Base-by-base conservation (phyloP, 768 basidiomycete genomes). In the Pulveroboletus frians region DNA sequence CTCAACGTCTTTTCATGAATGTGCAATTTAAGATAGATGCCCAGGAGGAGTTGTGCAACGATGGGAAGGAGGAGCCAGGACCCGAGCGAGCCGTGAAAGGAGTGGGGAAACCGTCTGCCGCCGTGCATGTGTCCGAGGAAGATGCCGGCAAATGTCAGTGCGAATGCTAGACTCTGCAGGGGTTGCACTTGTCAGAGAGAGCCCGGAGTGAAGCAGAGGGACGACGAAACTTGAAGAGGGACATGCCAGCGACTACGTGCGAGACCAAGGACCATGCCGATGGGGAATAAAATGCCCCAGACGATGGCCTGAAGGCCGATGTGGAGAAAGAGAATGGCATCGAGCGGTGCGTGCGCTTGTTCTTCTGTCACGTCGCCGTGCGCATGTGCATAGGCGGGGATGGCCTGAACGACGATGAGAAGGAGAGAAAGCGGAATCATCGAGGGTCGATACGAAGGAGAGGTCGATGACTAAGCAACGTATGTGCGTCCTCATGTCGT, bases 21-120 rank as follows among this genome's bases (percentile, higher is more conserved):
- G 65, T 96, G 94, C 7, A 94, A 71, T 69, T 95, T 96, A 57
- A 97, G 83, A 69, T 95, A 97, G 38, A 91, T 78, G 4, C 94
- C 94, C 41, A 92, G 71, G 20, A 65, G 57, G 10, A 88, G 71
- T 69, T 96, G 93, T 2, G 72, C 55, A 13, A 76, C 56, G 34
- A 93, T 80, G 14, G 88, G 83, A 32, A 81, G 42, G 55, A 88
- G 69, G 39, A 76, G 51, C 64, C 67, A 68, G 20, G 65, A 67
- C 17, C 86, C 71, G 41, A 92, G 70, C 32, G 76, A 79, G 5
- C 83, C 87, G 62, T 96, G 93, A 0, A 79, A 79, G 5, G 88
- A 86, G 26, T 75, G 71, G 2, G 80, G 78, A 60, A 95, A 97
- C 50, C 76, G 67, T 21, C 93, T 76, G 0, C 94, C 93, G 30